Evolutionary conservation across 306 rosid species (phyloP), one percentile per base, ranked within the genome.

Genomic region (Hippophae rhamnoides): DNA sequence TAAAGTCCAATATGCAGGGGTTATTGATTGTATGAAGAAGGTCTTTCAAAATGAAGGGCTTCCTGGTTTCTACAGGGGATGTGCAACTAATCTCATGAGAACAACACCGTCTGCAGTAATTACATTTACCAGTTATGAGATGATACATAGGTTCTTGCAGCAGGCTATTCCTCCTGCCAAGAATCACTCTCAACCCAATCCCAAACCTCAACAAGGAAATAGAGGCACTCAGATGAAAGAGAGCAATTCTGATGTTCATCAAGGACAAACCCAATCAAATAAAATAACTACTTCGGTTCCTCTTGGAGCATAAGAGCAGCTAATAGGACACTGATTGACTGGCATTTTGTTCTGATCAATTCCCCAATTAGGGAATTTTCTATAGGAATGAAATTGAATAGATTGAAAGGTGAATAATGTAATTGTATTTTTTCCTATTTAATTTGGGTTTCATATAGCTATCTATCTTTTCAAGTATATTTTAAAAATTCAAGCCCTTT

Each of bases 81-180:
- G 99, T 7, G 96, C 85, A 1, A 92, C 89, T 6, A 88, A 92
- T 77, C 81, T 92, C 10, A 50, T 92, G 58, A 71, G 99, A 79
- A 88, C 99, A 72, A 88, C 95, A 41, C 96, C 99, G 0, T 92
- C 99, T 3, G 99, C 99, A 3, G 92, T 92, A 53, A 88, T 92
- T 71, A 87, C 95, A 5, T 85, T 92, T 75, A 88, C 99, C 41
- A 85, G 90, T 74, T 92, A 85, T 31, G 99, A 92, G 76, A 88
- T 92, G 95, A 83, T 88, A 67, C 78, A 76, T 66, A 67, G 96
- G 68, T 85, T 85, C 73, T 72, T 92, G 79, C 73, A 47, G 47
- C 69, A 66, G 55, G 65, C 62, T 54, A 14, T 85, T 9, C 75
- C 77, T 47, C 42, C 61, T 13, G 78, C 72, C 56, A 70, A 58